Evolutionary conservation across 345 rosid genomes (phyloP), one percentile per base, ranked within the genome.

Genomic region (Excoecaria cochinchinensis): DNA sequence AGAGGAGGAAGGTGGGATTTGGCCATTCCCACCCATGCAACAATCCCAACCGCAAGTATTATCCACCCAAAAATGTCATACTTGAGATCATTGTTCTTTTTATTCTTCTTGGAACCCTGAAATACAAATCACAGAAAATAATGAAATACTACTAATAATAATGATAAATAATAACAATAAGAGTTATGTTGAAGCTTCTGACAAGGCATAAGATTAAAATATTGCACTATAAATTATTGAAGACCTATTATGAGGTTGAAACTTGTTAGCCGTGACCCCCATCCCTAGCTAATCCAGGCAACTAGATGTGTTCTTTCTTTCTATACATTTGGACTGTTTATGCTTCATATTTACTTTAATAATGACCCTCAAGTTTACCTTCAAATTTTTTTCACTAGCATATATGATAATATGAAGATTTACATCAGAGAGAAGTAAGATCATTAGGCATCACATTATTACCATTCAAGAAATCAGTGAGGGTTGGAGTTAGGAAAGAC

Each of bases 11-110:
- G 39, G 22, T 71, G 22, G 56, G 73, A 46, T 67, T 66, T 80
- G 31, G 83, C 83, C 64, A 80, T 64, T 69, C 83, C 79, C 53
- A 80, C 40, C 76, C 79, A 80, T 0, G 83, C 58, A 50, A 75
- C n/a, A 48, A 80, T 15, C 61, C 83, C 83, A 51, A 75, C 76
- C 3, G 79, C 83, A 39, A 80, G 83, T 44, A 80, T 67, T 65
- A 76, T 61, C 79, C 83, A 80, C 72, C 79, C 79, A n/a, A 44
- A 71, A 42, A 80, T 67, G 44, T 75, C 79, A 39, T 75, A 80
- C 48, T 71, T 76, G 47, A 80, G 60, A 31, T 75, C 79, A 59
- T 48, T 75, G 73, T 55, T 70, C 52, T 70, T 62, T 40, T 79
- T 63, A 57, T 70, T 75, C 71, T 78, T 78, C 77, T 74, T 79